phyloP scores from a whole-genome alignment of 2,329 filamentous ascomycete genomes.

The Aspergillus ibericus region DNA sequence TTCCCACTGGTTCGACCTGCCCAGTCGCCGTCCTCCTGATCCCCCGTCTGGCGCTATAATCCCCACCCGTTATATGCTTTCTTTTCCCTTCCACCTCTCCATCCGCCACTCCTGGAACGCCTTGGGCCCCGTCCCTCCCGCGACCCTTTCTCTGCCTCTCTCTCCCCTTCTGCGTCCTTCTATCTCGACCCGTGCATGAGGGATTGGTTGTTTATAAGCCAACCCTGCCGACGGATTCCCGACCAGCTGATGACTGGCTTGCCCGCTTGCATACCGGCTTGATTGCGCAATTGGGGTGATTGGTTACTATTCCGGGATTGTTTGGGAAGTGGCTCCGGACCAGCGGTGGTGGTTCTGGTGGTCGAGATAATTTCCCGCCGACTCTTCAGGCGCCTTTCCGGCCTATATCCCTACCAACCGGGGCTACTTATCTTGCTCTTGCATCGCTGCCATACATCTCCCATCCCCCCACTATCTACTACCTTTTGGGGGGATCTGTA shows the following conservation, averaged over 20 bases:
- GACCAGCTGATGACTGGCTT: conserved; percentile 5
- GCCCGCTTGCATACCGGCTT: not conserved
- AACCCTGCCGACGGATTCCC: not conserved
- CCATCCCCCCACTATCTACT: too few species aligned
- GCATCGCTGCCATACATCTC: not conserved
- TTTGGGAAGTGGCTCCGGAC: not conserved
- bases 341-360: not conserved
- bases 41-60: not conserved
- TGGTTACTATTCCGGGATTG: not conserved
- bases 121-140: not conserved
- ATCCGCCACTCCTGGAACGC: conserved; percentile 2
- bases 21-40: not conserved
- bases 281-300: not conserved
- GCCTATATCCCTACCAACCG: not conserved
- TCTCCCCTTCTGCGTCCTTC: conserved; percentile 8
- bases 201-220: conserved; percentile 4
- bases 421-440: not conserved
- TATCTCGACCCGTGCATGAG: conserved; percentile 7
- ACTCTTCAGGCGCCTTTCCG: not conserved
- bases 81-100: not conserved
- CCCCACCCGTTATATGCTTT: conserved; percentile 1
- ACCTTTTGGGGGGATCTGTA: not conserved
- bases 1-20: not conserved
- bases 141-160: conserved; percentile 26
- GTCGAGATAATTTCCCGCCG: not conserved